Conservation (phyloP, 805 yeast species). For the Myxozyma monticola region DNA sequence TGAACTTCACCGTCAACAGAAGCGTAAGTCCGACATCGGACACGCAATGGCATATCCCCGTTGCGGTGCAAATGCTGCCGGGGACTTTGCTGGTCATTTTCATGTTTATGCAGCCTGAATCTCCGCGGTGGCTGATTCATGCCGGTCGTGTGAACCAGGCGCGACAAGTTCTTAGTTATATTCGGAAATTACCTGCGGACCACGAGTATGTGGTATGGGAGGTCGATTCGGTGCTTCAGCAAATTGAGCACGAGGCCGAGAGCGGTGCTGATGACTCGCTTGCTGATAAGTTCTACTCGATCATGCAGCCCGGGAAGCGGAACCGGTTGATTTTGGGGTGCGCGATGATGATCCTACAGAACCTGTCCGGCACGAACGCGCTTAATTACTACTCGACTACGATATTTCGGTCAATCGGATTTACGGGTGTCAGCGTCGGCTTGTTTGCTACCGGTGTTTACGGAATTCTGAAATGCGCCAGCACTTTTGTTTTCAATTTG, state of each 20-base stretch:
- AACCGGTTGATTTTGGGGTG: constrained; percentile 59
- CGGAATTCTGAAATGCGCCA: constrained; percentile 53
- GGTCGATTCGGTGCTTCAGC: constrained; percentile 46
- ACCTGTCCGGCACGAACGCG: constrained; percentile 70
- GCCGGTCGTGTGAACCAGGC: constrained; percentile 49
- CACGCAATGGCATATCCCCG: constrained; percentile 64
- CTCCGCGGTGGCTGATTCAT: constrained; percentile 47
- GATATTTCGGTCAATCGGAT: constrained; percentile 49
- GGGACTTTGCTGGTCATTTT: constrained; percentile 48
- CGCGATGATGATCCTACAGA: constrained; percentile 74
- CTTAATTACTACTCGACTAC: constrained; percentile 50
- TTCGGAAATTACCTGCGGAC: constrained; percentile 45
- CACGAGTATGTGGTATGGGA: constrained; percentile 17
- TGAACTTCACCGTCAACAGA: constrained; percentile 48
- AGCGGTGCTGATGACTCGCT: constrained; percentile 10
- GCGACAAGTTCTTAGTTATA: constrained; percentile 40
- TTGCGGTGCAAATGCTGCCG: constrained; percentile 61
- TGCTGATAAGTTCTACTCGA: not conserved
- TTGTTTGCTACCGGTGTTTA: constrained; percentile 46
- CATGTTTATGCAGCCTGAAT: constrained; percentile 42
- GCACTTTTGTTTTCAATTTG: constrained; percentile 77
- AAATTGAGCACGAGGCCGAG: constrained; percentile 30
- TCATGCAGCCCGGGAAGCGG: constrained; percentile 13
- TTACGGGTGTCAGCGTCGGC: constrained; percentile 49
- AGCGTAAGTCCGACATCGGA: constrained; percentile 52